Percentiles rank a stretch among this genome's conserved stretches.
phyloP scores from a whole-genome alignment of 208 protist genomes.

The Trypanosoma avium region DNA sequence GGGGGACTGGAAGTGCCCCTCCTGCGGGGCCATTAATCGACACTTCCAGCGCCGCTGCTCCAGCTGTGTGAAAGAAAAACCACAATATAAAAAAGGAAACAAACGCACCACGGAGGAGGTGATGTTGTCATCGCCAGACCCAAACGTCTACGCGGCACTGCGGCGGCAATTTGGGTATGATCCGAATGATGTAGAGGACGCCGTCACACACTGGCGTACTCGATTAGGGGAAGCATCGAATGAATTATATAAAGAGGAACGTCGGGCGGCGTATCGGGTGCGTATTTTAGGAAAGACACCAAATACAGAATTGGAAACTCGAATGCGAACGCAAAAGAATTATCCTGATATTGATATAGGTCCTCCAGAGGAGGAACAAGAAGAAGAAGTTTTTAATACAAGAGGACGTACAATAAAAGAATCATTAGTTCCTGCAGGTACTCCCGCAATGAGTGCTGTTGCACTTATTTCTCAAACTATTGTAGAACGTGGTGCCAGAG shows the following conservation, averaged over 20 bases:
- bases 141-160: conserved; percentile 42
- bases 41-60: conserved; percentile 89
- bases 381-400: conserved; percentile 11
- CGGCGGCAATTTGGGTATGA: conserved; percentile 90
- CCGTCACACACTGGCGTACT: conserved; percentile 69
- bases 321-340: conserved; percentile 64
- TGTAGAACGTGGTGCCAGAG: conserved; percentile 79
- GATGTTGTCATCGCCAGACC: conserved; percentile 71
- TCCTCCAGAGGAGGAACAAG: conserved; percentile 31
- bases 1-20: conserved; percentile 90
- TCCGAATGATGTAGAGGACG: conserved; percentile 61
- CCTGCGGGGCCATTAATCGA: conserved; percentile 90
- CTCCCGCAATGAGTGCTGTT: conserved; percentile 47
- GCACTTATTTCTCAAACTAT: conserved; percentile 72
- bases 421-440: conserved; percentile 53
- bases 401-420: conserved; percentile 47
- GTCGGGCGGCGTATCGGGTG: conserved; percentile 73
- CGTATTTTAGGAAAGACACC: conserved; percentile 66
- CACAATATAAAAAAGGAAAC: conserved; percentile 85
- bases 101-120: conserved; percentile 61
- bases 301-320: conserved; percentile 54
- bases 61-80: conserved; percentile 89
- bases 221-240: conserved; percentile 40
- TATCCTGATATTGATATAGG: conserved; percentile 81
- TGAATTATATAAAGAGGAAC: conserved; percentile 69